Percentiles rank a stretch among this genome's conserved stretches.
Conservation (phyloP, 495 filamentous ascomycete genomes). For the Pseudevernia furfuracea region DNA sequence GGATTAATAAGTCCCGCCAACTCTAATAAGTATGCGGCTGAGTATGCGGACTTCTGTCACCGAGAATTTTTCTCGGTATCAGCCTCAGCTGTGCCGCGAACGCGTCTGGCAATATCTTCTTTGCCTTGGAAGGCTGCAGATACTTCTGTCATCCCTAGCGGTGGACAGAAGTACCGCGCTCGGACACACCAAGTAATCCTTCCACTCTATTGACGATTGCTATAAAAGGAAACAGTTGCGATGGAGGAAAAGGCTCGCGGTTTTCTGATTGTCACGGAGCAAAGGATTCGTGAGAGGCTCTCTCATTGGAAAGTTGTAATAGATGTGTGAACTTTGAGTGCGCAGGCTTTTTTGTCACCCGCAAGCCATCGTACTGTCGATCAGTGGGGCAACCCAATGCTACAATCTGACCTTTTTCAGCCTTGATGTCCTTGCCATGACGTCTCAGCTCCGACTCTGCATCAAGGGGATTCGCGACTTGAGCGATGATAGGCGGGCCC, state of each 20-base stretch:
- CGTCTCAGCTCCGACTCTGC: background rate
- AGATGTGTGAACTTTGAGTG: background rate
- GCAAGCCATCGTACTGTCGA: background rate
- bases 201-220: background rate
- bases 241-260: background rate
- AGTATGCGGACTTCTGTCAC: too few species aligned
- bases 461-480: background rate
- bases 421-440: background rate
- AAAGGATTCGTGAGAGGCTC: background rate
- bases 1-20: too few species aligned
- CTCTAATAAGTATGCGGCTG: too few species aligned
- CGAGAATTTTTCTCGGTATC: too few species aligned
- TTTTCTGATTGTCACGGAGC: background rate
- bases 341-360: background rate
- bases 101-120: too few species aligned
- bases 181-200: too few species aligned
- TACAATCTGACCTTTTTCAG: background rate
- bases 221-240: background rate
- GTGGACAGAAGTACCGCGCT: too few species aligned
- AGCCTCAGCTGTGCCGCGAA: too few species aligned
- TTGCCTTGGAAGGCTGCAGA: background rate
- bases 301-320: background rate
- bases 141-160: too few species aligned
- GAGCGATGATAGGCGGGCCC: background rate
- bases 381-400: background rate